A percentile compares a stretch with the other conserved stretches of the same genome.
Evolutionary conservation across 2,329 filamentous ascomycete species (phyloP).

Genomic region (Elsinoe necatrix): DNA sequence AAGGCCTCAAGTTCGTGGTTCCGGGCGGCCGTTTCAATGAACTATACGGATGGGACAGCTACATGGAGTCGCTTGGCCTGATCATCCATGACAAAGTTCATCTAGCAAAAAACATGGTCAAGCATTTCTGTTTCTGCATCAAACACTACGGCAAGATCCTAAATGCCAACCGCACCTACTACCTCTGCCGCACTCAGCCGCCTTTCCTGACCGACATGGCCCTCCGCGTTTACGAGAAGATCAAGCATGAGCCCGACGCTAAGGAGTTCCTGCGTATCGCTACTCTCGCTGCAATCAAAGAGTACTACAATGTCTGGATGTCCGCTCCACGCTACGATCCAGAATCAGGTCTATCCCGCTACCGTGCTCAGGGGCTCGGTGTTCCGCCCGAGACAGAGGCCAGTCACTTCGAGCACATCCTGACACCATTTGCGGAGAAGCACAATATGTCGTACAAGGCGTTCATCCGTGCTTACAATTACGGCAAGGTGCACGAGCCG

Average conservation of each 20-base stretch:
- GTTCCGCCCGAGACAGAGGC: conserved; percentile 90
- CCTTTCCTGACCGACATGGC: conserved; percentile 98
- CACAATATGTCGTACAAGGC: conserved; percentile 71
- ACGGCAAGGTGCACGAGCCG: conserved; percentile 65
- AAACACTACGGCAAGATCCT: conserved; percentile 97
- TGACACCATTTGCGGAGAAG: conserved; percentile 76
- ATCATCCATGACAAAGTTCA: conserved; percentile 77
- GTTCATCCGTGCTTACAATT: conserved; percentile 84
- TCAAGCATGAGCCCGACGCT: conserved; percentile 74
- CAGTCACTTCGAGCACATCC: conserved; percentile 73
- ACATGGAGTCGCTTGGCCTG: conserved; percentile 91
- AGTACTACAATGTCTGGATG: conserved; percentile 88
- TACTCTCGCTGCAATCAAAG: conserved; percentile 89
- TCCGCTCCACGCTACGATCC: conserved; percentile 62
- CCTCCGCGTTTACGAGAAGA: conserved; percentile 83
- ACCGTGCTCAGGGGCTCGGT: conserved; percentile 72
- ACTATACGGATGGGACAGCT: conserved; percentile 97
- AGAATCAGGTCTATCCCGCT: conserved; percentile 70
- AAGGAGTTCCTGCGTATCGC: conserved; percentile 71
- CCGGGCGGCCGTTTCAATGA: conserved; percentile 97
- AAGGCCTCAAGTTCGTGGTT: conserved; percentile 89
- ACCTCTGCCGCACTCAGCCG: conserved; percentile 86
- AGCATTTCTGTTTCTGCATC: conserved; percentile 97
- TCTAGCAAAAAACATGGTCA: conserved; percentile 86
- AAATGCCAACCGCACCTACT: conserved; percentile 94